Percentiles rank a stretch among this genome's conserved stretches.
phyloP scores from a whole-genome alignment of 768 basidiomycete genomes.

The Kwoniella europaea region DNA sequence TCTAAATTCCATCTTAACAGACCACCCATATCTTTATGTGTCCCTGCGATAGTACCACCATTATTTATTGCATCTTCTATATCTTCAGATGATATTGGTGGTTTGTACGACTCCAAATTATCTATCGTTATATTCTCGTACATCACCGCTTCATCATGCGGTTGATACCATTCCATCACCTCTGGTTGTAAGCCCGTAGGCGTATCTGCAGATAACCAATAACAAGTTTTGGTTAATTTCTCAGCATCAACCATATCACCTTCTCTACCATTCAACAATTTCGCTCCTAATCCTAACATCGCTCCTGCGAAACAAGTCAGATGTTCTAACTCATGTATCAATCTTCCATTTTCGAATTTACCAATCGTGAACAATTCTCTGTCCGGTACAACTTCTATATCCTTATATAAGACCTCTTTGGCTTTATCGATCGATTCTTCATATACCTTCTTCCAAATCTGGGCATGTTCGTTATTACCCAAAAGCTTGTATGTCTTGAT shows the following conservation, averaged over 20 bases:
- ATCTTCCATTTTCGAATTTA: constrained; percentile 30
- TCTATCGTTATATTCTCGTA: constrained; percentile 13
- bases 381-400: constrained; percentile 54
- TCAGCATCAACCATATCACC: constrained; percentile 55
- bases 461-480: constrained; percentile 36
- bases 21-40: constrained; percentile 32
- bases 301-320: constrained; percentile 60
- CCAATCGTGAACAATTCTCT: constrained; percentile 42
- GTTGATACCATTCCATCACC: constrained; percentile 48
- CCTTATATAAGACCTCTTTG: constrained; percentile 48
- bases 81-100: background rate
- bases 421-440: constrained; percentile 55
- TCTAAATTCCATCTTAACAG: constrained; percentile 32
- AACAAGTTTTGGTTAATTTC: constrained; percentile 58
- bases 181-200: constrained; percentile 56
- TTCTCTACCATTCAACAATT: constrained; percentile 52
- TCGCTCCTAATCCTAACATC: constrained; percentile 61
- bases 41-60: constrained; percentile 12
- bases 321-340: constrained; percentile 49
- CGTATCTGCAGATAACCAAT: constrained; percentile 56
- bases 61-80: background rate
- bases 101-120: constrained; percentile 2
- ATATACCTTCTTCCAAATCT: constrained; percentile 59
- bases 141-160: constrained; percentile 13
- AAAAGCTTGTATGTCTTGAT: constrained; percentile 61